Conservation (phyloP, 1,139 yeast genomes). For the Scheffersomyces cryptocercus region DNA sequence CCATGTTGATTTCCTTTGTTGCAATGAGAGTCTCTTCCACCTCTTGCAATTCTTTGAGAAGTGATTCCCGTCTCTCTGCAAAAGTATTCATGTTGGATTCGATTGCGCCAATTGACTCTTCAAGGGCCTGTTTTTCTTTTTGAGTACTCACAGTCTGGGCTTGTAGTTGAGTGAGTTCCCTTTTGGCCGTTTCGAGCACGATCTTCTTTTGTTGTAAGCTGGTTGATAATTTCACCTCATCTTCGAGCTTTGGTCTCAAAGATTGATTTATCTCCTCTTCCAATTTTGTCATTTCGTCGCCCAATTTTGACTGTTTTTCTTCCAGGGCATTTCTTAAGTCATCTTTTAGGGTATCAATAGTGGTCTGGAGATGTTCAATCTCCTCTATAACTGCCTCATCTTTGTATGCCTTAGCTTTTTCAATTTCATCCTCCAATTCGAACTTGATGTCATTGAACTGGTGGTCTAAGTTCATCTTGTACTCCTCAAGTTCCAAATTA, state of each 20-base stretch:
- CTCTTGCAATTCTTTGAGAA: conserved; percentile 9
- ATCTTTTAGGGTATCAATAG: conserved; percentile 9
- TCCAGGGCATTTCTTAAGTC: conserved; percentile 13
- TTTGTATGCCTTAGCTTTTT: conserved; percentile 25
- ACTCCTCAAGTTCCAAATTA: conserved; percentile 12
- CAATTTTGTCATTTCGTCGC: conserved; percentile 17
- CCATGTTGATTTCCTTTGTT: conserved; percentile 7
- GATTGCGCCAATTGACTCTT: conserved; percentile 8
- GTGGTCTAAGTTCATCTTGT: conserved; percentile 18
- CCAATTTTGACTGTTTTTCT: conserved; percentile 13
- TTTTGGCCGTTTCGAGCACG: conserved; percentile 6
- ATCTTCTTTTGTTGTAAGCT: conserved; percentile 14
- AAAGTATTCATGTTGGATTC: conserved; percentile 17
- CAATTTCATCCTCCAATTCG: conserved; percentile 32
- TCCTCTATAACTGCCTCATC: conserved; percentile 22
- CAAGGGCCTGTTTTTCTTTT: conserved; percentile 3
- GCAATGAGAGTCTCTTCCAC: conserved; percentile 9
- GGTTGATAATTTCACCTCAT: conserved; percentile 16
- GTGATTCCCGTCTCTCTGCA: conserved; percentile 9
- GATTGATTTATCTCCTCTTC: conserved; percentile 18
- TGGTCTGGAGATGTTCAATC: conserved; percentile 17
- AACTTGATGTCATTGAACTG: conserved; percentile 34
- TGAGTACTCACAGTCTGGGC: conserved; percentile 1
- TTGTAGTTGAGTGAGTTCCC: conserved; percentile 7
- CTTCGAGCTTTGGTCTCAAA: conserved; percentile 14